A percentile compares a stretch with the other conserved stretches of the same genome.
Conservation (phyloP, 192 early-diverging fungal genomes). For the Piromyces finnis region DNA sequence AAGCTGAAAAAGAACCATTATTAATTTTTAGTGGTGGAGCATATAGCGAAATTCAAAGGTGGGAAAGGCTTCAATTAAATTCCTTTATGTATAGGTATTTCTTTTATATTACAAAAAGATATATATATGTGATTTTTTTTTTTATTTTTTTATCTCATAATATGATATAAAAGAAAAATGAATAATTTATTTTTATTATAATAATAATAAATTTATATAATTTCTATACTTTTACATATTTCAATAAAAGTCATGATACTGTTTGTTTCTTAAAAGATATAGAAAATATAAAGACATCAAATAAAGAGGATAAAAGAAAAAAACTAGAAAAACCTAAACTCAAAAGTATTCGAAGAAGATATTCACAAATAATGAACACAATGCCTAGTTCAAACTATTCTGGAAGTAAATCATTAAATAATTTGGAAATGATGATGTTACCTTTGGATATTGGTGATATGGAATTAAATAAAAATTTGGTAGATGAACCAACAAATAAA, state of each 20-base stretch:
- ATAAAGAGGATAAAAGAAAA: neutral
- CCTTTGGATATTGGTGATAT: neutral
- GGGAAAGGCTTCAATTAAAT: slow-evolving; percentile 39
- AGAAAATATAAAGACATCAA: neutral
- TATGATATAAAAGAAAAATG: too few relatives aligned
- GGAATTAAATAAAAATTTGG: neutral
- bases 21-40: slow-evolving; percentile 37
- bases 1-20: slow-evolving; percentile 31
- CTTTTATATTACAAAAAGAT: neutral
- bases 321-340: neutral
- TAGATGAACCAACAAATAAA: neutral
- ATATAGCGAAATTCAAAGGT: slow-evolving; percentile 30
- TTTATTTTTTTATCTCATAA: too few relatives aligned
- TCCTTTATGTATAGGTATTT: slow-evolving; percentile 41
- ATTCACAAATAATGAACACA: neutral
- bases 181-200: too few relatives aligned
- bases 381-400: neutral
- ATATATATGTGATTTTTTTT: too few relatives aligned
- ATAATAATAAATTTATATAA: too few relatives aligned
- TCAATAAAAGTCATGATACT: neutral
- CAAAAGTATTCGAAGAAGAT: neutral
- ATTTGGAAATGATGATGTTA: neutral
- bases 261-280: neutral
- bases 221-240: too few relatives aligned
- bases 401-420: neutral